Evolutionary conservation across 1,284 basidiomycete genomes (phyloP).

Genomic region (Tilletia setariae): DNA sequence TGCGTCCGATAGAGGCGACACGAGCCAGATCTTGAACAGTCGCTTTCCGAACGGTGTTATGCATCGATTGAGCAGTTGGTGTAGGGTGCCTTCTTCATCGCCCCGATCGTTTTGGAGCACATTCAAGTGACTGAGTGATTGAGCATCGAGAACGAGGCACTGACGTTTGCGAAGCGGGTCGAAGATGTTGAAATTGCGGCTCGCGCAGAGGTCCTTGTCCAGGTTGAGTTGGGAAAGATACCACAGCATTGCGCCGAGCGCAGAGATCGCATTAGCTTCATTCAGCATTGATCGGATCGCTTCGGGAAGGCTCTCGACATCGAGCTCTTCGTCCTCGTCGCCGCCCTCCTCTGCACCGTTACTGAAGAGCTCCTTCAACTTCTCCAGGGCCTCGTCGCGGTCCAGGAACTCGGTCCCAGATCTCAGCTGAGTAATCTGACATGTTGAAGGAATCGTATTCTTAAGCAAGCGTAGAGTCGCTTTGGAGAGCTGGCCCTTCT

Average conservation of each 20-base stretch:
- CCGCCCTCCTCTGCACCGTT: background rate
- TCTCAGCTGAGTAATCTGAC: slow-evolving; percentile 50
- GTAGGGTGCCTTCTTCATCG: slow-evolving; percentile 48
- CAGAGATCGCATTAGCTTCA: slow-evolving; percentile 36
- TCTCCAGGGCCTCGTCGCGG: slow-evolving; percentile 31
- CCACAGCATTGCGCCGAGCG: slow-evolving; percentile 48
- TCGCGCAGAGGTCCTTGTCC: slow-evolving; percentile 48
- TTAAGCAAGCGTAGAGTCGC: slow-evolving; percentile 40
- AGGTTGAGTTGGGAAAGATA: slow-evolving; percentile 51
- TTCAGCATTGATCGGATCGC: slow-evolving; percentile 42
- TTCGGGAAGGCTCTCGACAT: slow-evolving; percentile 32
- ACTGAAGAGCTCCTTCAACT: slow-evolving; percentile 41
- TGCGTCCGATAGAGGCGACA: slow-evolving; percentile 41
- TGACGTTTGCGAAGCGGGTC: slow-evolving; percentile 38
- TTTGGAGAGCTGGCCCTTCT: slow-evolving; percentile 65
- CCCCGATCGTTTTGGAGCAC: slow-evolving; percentile 52
- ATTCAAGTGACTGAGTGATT: slow-evolving; percentile 50
- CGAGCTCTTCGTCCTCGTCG: slow-evolving; percentile 25
- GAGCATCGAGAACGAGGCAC: slow-evolving; percentile 50
- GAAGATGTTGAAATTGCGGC: slow-evolving; percentile 50
- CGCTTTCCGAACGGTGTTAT: slow-evolving; percentile 52
- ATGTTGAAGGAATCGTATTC: slow-evolving; percentile 38
- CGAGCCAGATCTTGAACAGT: slow-evolving; percentile 52
- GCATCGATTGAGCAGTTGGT: slow-evolving; percentile 51
- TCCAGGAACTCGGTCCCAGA: slow-evolving; percentile 45